Percentiles rank a stretch among this genome's conserved stretches.
Conservation (phyloP, 1,139 yeast genomes). For the Kodamaea sp. region DNA sequence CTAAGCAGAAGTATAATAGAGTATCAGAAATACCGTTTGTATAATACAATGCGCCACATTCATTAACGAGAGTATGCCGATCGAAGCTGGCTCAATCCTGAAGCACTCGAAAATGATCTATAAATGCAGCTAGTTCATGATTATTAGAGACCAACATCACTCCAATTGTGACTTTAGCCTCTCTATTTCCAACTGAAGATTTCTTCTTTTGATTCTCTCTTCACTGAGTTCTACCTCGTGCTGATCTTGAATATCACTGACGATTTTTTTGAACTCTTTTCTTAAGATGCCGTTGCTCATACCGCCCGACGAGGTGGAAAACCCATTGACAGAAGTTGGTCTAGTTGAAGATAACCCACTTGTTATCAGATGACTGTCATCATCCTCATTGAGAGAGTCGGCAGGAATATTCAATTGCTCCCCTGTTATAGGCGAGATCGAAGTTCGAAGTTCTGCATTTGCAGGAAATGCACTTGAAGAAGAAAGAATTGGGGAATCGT, state of each 20-base stretch:
- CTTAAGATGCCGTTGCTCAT: conserved; percentile 54
- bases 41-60: background rate
- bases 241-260: conserved; percentile 60
- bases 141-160: too few relatives aligned
- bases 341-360: conserved; percentile 17
- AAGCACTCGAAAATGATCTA: too few relatives aligned
- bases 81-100: too few relatives aligned
- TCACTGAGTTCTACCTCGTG: conserved; percentile 59
- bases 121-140: too few relatives aligned
- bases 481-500: conserved; percentile 9
- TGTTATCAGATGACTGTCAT: conserved; percentile 17
- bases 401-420: conserved; percentile 14
- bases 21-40: background rate
- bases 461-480: conserved; percentile 13
- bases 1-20: too few relatives aligned
- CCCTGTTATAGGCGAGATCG: conserved; percentile 31
- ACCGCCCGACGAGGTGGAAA: conserved; percentile 11
- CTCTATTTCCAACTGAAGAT: conserved; percentile 43
- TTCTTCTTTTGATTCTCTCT: conserved; percentile 56
- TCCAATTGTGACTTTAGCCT: conserved; percentile 9
- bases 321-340: conserved; percentile 17
- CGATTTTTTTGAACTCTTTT: conserved; percentile 70
- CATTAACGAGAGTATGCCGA: too few relatives aligned
- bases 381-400: conserved; percentile 15
- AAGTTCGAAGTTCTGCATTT: conserved; percentile 8